Conservation (phyloP, 1,284 basidiomycete genomes). For the Cryptococcus jaspeensis region DNA sequence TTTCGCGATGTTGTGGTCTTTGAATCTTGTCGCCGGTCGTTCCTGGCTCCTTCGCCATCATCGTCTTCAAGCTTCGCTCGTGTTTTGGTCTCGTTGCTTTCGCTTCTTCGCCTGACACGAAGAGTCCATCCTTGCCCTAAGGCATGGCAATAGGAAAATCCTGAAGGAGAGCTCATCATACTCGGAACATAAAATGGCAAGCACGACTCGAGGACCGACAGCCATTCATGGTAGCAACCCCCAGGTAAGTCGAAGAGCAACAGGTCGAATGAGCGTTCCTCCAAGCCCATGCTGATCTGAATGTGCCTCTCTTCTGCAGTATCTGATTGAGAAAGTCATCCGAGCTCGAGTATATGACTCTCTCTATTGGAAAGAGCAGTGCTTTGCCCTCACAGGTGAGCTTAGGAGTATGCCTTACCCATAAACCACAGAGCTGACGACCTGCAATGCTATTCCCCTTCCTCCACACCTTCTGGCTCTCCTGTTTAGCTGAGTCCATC, state of each 20-base stretch:
- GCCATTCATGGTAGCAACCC: slow-evolving; percentile 89
- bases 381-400: slow-evolving; percentile 83
- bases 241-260: slow-evolving; percentile 57
- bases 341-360: slow-evolving; percentile 95
- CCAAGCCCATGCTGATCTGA: not conserved
- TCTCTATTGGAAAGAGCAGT: slow-evolving; percentile 94
- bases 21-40: not conserved
- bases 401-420: not conserved
- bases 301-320: slow-evolving; percentile 57
- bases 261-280: not conserved
- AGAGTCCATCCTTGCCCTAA: not conserved
- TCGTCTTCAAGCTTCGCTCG: not conserved
- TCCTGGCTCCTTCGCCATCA: not conserved
- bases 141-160: too few relatives aligned
- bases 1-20: slow-evolving; percentile 19
- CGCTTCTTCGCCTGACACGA: not conserved
- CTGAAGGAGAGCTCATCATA: not conserved
- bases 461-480: not conserved
- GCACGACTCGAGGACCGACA: slow-evolving; percentile 34
- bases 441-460: not conserved
- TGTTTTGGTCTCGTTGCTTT: too few relatives aligned
- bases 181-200: slow-evolving; percentile 23
- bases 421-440: not conserved
- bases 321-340: slow-evolving; percentile 94
- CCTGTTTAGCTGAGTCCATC: slow-evolving; percentile 70